These are phyloP conservation scores for Casaregolazyma lundiana DNA, from an alignment of 1,139 yeast genomes.

Conservation along the genomic window DNA sequence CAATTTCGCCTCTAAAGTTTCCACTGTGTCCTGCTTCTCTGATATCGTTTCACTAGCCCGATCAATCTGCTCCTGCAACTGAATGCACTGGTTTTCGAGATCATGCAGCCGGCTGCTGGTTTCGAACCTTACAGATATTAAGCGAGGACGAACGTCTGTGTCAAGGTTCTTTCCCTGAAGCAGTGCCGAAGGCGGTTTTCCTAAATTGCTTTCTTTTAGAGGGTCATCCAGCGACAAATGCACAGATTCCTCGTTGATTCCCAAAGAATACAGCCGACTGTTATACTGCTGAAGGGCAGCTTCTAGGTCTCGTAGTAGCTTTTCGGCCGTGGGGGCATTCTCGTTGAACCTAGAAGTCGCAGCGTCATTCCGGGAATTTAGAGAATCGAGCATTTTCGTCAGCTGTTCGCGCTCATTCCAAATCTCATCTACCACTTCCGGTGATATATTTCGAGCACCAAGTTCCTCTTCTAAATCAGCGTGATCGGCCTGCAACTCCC, in stretches of 20 bases:
- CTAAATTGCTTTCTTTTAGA: constrained; percentile 36
- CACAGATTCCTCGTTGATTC: constrained; percentile 30
- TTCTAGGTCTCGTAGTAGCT: constrained; percentile 48
- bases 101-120: constrained; percentile 47
- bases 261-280: constrained; percentile 46
- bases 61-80: constrained; percentile 58
- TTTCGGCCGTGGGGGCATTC: constrained; percentile 46
- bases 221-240: constrained; percentile 33
- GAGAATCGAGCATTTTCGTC: constrained; percentile 50
- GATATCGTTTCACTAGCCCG: constrained; percentile 48
- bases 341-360: constrained; percentile 37
- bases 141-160: constrained; percentile 35
- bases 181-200: constrained; percentile 40
- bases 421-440: constrained; percentile 58
- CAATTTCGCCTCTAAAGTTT: constrained; percentile 54
- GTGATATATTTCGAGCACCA: constrained; percentile 52
- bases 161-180: constrained; percentile 36
- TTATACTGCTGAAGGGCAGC: constrained; percentile 53
- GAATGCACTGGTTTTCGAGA: constrained; percentile 55
- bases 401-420: constrained; percentile 58
- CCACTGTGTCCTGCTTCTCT: constrained; percentile 57
- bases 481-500: constrained; percentile 44
- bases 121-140: constrained; percentile 46
- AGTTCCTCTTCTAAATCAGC: constrained; percentile 46
- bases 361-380: constrained; percentile 42